Percentiles rank a stretch among this genome's conserved stretches.
phyloP scores from a whole-genome alignment of 1,284 basidiomycete species.

The Exobasidium rhododendri region DNA sequence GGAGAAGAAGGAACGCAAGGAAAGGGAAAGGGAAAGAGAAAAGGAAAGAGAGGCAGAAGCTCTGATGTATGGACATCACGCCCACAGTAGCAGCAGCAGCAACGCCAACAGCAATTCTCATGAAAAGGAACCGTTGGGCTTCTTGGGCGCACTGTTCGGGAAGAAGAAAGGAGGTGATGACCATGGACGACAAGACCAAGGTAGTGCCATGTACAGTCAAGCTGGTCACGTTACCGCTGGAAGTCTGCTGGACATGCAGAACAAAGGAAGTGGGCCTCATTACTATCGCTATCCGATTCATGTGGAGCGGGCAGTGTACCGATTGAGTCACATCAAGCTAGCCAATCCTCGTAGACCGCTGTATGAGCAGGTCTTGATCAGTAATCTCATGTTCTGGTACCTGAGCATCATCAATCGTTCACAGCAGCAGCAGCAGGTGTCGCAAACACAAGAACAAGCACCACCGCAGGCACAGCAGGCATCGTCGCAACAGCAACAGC shows the following conservation, averaged over 20 bases:
- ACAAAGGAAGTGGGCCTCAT: conserved; percentile 17
- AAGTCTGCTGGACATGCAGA: conserved; percentile 28
- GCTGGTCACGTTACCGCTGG: conserved; percentile 30
- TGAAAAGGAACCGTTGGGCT: conserved; percentile 30
- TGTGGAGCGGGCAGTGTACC: conserved; percentile 94
- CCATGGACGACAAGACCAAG: conserved; percentile 3
- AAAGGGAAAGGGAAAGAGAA: conserved; percentile 26
- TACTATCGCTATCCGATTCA: conserved; percentile 91
- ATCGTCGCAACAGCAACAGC: background rate
- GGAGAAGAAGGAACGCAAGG: conserved; percentile 38
- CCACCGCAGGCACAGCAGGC: conserved; percentile 11
- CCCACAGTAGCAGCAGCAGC: background rate
- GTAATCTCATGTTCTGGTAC: conserved; percentile 99
- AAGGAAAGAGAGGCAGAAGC: conserved; percentile 20
- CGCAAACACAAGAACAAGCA: conserved; percentile 18
- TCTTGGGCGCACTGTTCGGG: conserved; percentile 45
- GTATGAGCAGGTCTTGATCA: conserved; percentile 97
- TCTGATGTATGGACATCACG: background rate
- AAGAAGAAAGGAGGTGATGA: conserved; percentile 45
- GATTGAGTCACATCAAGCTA: conserved; percentile 95
- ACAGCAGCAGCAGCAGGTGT: conserved; percentile 35
- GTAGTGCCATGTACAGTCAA: conserved; percentile 25
- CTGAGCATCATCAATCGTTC: conserved; percentile 88
- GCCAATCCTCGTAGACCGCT: conserved; percentile 92
- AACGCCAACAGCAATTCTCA: background rate